Conservation (phyloP, 2,329 filamentous ascomycete genomes). For the Grosmannia clavigera region DNA sequence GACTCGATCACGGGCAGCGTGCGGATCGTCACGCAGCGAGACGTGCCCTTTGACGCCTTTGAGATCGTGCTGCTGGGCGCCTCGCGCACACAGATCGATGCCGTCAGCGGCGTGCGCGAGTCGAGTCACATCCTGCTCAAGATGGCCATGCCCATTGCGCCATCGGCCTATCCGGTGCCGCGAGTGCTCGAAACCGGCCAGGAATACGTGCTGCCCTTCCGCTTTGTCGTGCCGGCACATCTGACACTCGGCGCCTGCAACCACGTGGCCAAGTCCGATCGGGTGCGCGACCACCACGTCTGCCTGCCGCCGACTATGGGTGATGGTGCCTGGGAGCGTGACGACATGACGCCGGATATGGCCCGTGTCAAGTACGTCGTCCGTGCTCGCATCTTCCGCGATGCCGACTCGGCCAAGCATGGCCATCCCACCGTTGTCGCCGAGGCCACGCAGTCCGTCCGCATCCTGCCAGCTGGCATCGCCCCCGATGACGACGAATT, state of each 20-base stretch:
- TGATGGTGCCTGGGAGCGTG: slow-evolving; percentile 32
- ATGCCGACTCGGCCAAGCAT: slow-evolving; percentile 3
- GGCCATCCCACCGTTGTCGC: slow-evolving; percentile 14
- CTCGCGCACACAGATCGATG: slow-evolving; percentile 37
- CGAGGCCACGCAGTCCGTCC: slow-evolving; percentile 25
- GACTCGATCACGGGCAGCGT: slow-evolving; percentile 37
- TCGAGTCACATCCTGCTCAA: slow-evolving; percentile 43
- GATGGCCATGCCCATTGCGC: slow-evolving; percentile 39
- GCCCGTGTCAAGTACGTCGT: slow-evolving; percentile 39
- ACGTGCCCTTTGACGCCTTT: slow-evolving; percentile 36
- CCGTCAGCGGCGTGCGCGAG: slow-evolving; percentile 33
- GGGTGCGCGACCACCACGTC: slow-evolving; percentile 38
- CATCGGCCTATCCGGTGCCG: slow-evolving; percentile 32
- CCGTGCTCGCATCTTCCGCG: slow-evolving; percentile 30
- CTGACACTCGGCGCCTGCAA: slow-evolving; percentile 45
- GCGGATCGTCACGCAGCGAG: slow-evolving; percentile 29
- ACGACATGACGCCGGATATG: slow-evolving; percentile 44
- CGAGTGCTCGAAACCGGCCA: slow-evolving; percentile 34
- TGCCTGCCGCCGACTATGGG: slow-evolving; percentile 39
- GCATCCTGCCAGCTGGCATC: slow-evolving; percentile 43
- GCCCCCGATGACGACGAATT: slow-evolving; percentile 22
- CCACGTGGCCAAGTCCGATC: slow-evolving; percentile 31
- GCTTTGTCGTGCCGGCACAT: slow-evolving; percentile 46
- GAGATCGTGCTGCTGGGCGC: slow-evolving; percentile 41
- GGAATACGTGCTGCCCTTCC: slow-evolving; percentile 41